These are phyloP conservation scores for Echinosophora koreensis DNA, from an alignment of 306 rosid species.

Conservation along the genomic window DNA sequence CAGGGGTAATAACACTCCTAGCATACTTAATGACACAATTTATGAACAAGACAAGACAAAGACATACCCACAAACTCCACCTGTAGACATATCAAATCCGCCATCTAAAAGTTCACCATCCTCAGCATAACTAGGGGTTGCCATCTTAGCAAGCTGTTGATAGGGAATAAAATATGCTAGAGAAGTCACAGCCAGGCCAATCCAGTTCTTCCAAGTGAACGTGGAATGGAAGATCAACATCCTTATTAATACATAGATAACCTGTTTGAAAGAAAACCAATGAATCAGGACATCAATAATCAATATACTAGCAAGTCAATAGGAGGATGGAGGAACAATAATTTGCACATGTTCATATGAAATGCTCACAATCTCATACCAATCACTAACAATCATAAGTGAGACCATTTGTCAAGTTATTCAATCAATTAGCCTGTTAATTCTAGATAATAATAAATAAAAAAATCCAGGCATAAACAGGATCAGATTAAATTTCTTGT, in stretches of 20 bases:
- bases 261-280: conserved; percentile 52
- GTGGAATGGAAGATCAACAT: conserved; percentile 75
- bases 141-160: conserved; percentile 80
- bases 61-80: conserved; percentile 92
- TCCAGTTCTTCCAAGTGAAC: conserved; percentile 85
- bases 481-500: neutral
- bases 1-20: neutral
- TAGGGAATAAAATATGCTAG: conserved; percentile 68
- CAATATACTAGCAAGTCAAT: neutral
- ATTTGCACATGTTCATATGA: neutral
- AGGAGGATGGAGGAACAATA: neutral
- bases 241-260: conserved; percentile 65
- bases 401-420: neutral
- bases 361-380: conserved; percentile 5
- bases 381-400: neutral
- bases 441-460: neutral
- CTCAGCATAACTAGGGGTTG: conserved; percentile 63
- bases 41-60: conserved; percentile 31
- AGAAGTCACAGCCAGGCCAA: conserved; percentile 74
- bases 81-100: conserved; percentile 90
- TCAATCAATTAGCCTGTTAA: conserved; percentile 12
- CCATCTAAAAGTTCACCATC: conserved; percentile 97
- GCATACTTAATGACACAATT: neutral
- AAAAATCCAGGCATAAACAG: neutral
- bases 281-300: conserved; percentile 28